Percentiles rank a stretch among this genome's conserved stretches.
Conservation (phyloP, 106 monocot genomes). For the Dioscorea alata region DNA sequence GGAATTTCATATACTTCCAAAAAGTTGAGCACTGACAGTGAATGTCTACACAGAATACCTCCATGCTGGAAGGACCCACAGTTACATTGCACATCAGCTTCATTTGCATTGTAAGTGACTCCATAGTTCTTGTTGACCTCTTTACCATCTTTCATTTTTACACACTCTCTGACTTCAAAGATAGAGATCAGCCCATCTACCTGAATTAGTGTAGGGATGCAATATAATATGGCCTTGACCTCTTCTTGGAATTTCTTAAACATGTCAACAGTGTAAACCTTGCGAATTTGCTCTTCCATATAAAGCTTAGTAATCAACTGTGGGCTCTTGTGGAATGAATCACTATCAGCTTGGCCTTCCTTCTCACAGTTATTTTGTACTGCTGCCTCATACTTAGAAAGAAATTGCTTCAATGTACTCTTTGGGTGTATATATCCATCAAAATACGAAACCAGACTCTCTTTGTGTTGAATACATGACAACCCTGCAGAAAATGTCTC, state of each 20-base stretch:
- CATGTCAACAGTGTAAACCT: slow-evolving; percentile 48
- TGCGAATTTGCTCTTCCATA: slow-evolving; percentile 53
- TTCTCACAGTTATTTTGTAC: slow-evolving; percentile 38
- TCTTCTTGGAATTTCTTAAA: slow-evolving; percentile 60
- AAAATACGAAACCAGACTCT: slow-evolving; percentile 24
- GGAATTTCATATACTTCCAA: slow-evolving; percentile 48
- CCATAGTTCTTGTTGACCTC: slow-evolving; percentile 40
- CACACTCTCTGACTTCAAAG: slow-evolving; percentile 42
- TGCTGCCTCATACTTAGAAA: slow-evolving; percentile 35
- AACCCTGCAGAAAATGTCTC: slow-evolving; percentile 41
- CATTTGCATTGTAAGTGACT: slow-evolving; percentile 36
- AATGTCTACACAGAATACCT: slow-evolving; percentile 46
- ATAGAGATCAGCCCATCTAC: slow-evolving; percentile 38
- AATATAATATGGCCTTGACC: slow-evolving; percentile 51
- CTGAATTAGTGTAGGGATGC: slow-evolving; percentile 28
- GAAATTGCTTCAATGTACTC: slow-evolving; percentile 39
- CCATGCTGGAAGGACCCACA: slow-evolving; percentile 37
- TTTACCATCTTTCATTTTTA: slow-evolving; percentile 36
- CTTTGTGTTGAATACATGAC: slow-evolving; percentile 24
- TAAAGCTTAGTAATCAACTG: slow-evolving; percentile 45
- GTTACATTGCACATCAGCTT: slow-evolving; percentile 22
- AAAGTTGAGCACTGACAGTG: slow-evolving; percentile 40
- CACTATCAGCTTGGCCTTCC: slow-evolving; percentile 40
- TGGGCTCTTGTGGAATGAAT: slow-evolving; percentile 44
- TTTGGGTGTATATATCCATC: slow-evolving; percentile 42